Percentiles rank a stretch among this genome's conserved stretches.
These are phyloP conservation scores for Raddia guianensis DNA, from an alignment of 176 grass and related monocot genomes.

Conservation along the genomic window DNA sequence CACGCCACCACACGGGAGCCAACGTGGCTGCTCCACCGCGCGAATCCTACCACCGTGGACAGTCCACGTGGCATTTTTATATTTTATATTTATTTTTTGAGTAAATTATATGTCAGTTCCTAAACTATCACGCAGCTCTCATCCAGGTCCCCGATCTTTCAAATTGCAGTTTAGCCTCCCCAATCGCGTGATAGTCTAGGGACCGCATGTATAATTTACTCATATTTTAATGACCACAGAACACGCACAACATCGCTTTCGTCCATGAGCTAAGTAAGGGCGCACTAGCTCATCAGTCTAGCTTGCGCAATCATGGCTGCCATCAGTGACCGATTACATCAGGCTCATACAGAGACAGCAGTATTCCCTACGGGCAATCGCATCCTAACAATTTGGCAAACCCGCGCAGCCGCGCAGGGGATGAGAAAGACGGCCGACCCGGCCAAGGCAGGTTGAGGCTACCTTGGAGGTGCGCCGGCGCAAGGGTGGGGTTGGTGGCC, in stretches of 20 bases:
- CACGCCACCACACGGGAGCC: too few relatives aligned
- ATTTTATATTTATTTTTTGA: too few relatives aligned
- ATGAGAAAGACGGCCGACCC: background rate
- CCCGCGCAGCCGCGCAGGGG: background rate
- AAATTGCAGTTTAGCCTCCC: too few relatives aligned
- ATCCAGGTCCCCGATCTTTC: too few relatives aligned
- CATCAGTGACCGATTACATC: background rate
- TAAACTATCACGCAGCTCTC: too few relatives aligned
- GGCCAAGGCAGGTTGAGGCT: conserved; percentile 7
- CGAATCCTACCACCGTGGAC: too few relatives aligned
- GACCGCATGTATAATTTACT: too few relatives aligned
- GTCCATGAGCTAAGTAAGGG: background rate
- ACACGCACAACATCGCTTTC: background rate
- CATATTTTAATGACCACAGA: background rate
- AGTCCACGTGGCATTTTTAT: too few relatives aligned
- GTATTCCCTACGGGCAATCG: background rate
- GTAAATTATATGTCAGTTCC: too few relatives aligned
- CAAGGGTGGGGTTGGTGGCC: conserved; percentile 78
- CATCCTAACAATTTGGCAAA: conserved; percentile 14
- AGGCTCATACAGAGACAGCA: background rate
- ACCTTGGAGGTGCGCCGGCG: conserved; percentile 67
- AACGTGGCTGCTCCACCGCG: too few relatives aligned
- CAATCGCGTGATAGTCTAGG: too few relatives aligned
- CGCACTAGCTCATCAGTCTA: background rate
- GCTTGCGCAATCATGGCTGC: too few relatives aligned